Evolutionary conservation across 495 filamentous ascomycete species (phyloP), one percentile per base, ranked within the genome.

Genomic region (Chaetomium tenue): DNA sequence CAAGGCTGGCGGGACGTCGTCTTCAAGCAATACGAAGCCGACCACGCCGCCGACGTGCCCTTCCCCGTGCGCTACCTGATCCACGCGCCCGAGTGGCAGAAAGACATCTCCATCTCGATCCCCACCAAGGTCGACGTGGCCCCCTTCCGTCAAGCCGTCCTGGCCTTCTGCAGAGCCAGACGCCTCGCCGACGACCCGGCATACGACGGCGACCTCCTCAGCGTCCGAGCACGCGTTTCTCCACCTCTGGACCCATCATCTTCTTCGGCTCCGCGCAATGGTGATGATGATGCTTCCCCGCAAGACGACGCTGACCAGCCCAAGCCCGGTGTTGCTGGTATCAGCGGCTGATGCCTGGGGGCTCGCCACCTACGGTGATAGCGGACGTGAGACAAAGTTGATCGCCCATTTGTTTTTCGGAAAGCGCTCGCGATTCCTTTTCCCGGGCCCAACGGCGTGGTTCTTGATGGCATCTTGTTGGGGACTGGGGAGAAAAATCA

Each of bases 1-100:
- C 48, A 51, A 8, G 26, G 20, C n/a, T 51, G 48, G 48, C 48
- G 48, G 20, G 48, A 51, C 22, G 23, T 51, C 3, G 48, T 51
- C 48, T 51, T 51, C 23, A 51, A 25, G 1, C 20, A 51, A 22
- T 51, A 26, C 48, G 48, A 7, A 51, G 48, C 20, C 20, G 48
- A 51, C 48, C 22, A 51, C 48, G 48, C 23, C 20, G 48, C 20
- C 23, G 48, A 51, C 48, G 48, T 25, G 20, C 48, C 48, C 20
- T 51, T 51, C 48, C 48, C 48, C 48, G 20, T 51, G 20, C 48
- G 48, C 7, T 51, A 51, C 48, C 23, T 51, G 48, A 51, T 51
- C 22, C 20, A 51, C 48, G 48, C 48, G 20, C 5, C 20, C 1
- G 20, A 51, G 48, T 51, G 48, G 48, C 2, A 51, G 3, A 5